Base-by-base conservation (phyloP, 2,329 filamentous ascomycete genomes). In the Plenodomus tracheiphilus region DNA sequence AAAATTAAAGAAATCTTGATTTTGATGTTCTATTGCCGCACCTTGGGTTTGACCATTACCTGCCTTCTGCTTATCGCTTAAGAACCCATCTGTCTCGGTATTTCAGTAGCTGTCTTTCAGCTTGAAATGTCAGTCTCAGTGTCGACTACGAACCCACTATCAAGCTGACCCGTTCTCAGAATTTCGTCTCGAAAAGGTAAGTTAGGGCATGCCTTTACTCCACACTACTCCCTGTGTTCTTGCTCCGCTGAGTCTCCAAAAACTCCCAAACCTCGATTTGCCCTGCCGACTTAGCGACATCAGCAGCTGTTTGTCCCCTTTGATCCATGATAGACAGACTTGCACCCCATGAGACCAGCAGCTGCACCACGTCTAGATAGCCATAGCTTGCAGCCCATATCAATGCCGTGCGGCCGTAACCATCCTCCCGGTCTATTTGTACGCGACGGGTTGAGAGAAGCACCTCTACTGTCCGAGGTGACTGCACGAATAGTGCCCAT, bases 311-410 rank as follows among this genome's bases (percentile, higher is more conserved):
- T 37, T 48, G 46, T 44, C 54, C 54, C 4, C 17, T 32, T 38
- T 39, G 18, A 36, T 54, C 50, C 35, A 39, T 49, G 22, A 58
- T 51, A 32, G 38, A 47, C 19, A 50, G 43, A 43, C 21, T n/a
- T 36, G 57, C 57, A 21, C 47, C 47, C 44, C 39, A 50, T 8
- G 39, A 51, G 22, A 58, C 11, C 28, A 61, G 47, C 36, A 61
- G 21, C 43, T 58, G 51, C 25, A 59, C 53, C 40, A 61, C 54
- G 11, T 62, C 56, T 18, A 49, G 20, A 43, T 73, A 71, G 0
- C 70, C 68, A 44, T 74, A 73, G 25, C 56, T 65, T 18, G 67
- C 63, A 22, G 71, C 71, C 66, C 63, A 74, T 36, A 64, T 69
- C 19, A 75, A 53, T 32, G 66, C 58, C 10, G 61, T 72, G 19